Conservation (phyloP, 2,329 filamentous ascomycete species). For the Aspergillus sp. region DNA sequence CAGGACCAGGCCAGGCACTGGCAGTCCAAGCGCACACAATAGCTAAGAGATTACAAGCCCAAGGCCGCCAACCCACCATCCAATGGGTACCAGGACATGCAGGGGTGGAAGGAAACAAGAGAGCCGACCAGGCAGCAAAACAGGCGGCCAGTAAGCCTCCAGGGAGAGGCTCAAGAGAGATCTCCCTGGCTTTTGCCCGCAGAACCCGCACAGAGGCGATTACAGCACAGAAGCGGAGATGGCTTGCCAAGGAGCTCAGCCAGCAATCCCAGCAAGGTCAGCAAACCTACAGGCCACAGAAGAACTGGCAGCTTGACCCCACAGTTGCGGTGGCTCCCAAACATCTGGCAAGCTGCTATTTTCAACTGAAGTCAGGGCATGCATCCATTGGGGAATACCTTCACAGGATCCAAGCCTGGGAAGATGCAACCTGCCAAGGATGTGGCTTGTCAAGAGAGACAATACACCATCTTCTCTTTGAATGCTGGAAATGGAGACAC, state of each 20-base stretch:
- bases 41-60: not conserved
- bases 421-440: not conserved
- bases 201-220: not conserved
- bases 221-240: not conserved
- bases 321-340: not conserved
- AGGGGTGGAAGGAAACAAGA: constrained; percentile 3
- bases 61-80: not conserved
- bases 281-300: not conserved
- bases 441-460: not conserved
- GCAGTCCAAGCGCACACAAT: not conserved
- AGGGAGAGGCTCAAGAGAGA: not conserved
- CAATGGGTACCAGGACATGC: constrained; percentile 3
- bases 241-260: not conserved
- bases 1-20: not conserved
- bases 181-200: not conserved
- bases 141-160: constrained; percentile 2
- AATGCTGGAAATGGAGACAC: no score
- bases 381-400: not conserved
- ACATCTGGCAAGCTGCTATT: no score
- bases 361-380: not conserved
- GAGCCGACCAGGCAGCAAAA: constrained; percentile 5
- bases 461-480: not conserved
- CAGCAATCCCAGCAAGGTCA: not conserved
- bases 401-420: not conserved
- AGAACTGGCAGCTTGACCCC: not conserved